Evolutionary conservation across 768 basidiomycete genomes (phyloP).

Genomic region (Pisolithus sp.): DNA sequence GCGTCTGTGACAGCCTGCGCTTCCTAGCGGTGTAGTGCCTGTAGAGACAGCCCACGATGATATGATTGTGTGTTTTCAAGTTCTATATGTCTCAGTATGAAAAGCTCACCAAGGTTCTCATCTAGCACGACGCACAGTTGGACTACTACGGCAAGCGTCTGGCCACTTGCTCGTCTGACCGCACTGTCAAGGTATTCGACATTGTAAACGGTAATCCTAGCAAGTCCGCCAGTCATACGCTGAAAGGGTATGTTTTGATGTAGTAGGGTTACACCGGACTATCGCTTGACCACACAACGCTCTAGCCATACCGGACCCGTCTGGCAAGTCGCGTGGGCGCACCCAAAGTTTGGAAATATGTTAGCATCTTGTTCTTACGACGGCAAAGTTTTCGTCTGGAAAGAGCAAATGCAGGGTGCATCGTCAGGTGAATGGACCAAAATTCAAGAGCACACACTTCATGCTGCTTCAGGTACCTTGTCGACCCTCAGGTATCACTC

Average conservation of each 20-base stretch:
- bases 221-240: conserved; percentile 59
- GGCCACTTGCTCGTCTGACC: conserved; percentile 94
- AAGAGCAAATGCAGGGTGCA: conserved; percentile 61
- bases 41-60: conserved; percentile 97
- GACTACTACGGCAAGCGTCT: conserved; percentile 97
- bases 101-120: background rate
- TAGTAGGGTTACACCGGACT: background rate
- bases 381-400: conserved; percentile 98
- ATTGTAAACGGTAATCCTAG: conserved; percentile 83
- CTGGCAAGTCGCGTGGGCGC: conserved; percentile 98
- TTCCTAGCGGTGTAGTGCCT: conserved; percentile 62
- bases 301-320: conserved; percentile 91
- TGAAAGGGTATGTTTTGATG: conserved; percentile 59
- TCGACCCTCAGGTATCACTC: background rate
- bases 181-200: conserved; percentile 92
- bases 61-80: conserved; percentile 70
- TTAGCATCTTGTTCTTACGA: conserved; percentile 99
- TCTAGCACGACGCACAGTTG: conserved; percentile 92
- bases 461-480: conserved; percentile 84
- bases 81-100: background rate
- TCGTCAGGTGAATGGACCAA: conserved; percentile 73
- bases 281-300: background rate
- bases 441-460: conserved; percentile 92
- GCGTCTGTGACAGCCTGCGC: conserved; percentile 25
- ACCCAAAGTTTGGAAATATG: conserved; percentile 95